Conservation (phyloP, 169 alveolate species). For the Babesia gibsoni region DNA sequence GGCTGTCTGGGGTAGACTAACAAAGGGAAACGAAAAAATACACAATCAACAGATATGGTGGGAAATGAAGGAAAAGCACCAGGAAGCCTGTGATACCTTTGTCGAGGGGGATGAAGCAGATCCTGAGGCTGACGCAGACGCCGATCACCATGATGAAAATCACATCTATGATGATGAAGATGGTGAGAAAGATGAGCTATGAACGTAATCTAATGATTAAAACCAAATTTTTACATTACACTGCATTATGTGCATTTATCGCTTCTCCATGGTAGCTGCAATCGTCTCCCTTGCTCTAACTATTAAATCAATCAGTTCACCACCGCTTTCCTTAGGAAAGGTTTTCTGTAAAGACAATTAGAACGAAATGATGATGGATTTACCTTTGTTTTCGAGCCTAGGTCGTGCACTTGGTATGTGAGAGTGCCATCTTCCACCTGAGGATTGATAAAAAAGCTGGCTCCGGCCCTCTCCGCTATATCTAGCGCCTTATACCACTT, state of each 20-base stretch:
- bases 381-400: conserved; percentile 18
- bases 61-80: conserved; percentile 91
- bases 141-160: too few species aligned
- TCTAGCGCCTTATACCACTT: conserved; percentile 48
- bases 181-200: too few species aligned
- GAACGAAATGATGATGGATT: background rate
- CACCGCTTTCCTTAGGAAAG: background rate
- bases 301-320: background rate
- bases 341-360: too few species aligned
- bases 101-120: conserved; percentile 1
- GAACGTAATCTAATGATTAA: too few species aligned
- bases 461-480: conserved; percentile 36
- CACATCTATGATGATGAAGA: too few species aligned
- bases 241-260: too few species aligned
- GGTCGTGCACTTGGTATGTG: conserved; percentile 18
- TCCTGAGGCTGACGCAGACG: too few species aligned
- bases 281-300: background rate
- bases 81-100: conserved; percentile 44
- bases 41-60: conserved; percentile 90
- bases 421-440: background rate
- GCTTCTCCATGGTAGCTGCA: too few species aligned
- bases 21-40: conserved; percentile 76
- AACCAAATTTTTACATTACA: too few species aligned
- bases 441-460: conserved; percentile 17
- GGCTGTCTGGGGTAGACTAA: conserved; percentile 79